Evolutionary conservation across 2,329 filamentous ascomycete genomes (phyloP), one percentile per base, ranked within the genome.

Genomic region (Diaporthe aspalathi): DNA sequence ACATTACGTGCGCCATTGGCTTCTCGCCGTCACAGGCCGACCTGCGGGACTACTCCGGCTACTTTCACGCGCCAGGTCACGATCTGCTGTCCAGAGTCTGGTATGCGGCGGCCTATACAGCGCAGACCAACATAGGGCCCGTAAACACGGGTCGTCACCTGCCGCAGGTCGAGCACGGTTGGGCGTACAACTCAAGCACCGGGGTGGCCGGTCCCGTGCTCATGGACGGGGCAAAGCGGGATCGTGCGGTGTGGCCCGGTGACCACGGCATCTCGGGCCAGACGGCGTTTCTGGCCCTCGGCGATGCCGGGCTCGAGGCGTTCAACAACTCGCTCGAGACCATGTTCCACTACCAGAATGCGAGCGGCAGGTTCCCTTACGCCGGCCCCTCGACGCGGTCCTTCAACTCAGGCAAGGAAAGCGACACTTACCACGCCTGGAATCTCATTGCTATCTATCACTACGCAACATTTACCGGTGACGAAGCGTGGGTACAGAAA

Each of bases 181-280:
- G 60, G 60, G 60, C 60, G 35, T 63, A 70, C 72, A 79, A 80
- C 71, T 78, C 76, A 54, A 79, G 76, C 57, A 76, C 80, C 16
- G 74, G 76, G 11, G 71, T 75, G 1, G 77, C 78, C n/a, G 74
- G 72, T 8, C 75, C 79, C 14, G 78, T 79, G 2, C 75, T 76
- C 38, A 75, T 74, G 1, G 84, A 87, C 72, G 85, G 85, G 2
- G 83, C 84, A 1, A 87, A 87, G 73, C 79, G 85, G 57, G 85
- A 87, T 70, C 80, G 84, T 14, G 80, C 88, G 17, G 85, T 91
- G 2, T 72, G 60, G 88, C 85, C 89, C 14, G 89, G 89, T 0
- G 89, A 91, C 75, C 87, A 90, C 81, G 83, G 84, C 4, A 87
- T 89, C 72, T 85, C 87, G 4, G 81, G 88, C 0, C 87, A 88